A percentile compares a stretch with the other conserved stretches of the same genome.
Conservation (phyloP, 2,329 filamentous ascomycete species). For the Trichoderma endophyticum region DNA sequence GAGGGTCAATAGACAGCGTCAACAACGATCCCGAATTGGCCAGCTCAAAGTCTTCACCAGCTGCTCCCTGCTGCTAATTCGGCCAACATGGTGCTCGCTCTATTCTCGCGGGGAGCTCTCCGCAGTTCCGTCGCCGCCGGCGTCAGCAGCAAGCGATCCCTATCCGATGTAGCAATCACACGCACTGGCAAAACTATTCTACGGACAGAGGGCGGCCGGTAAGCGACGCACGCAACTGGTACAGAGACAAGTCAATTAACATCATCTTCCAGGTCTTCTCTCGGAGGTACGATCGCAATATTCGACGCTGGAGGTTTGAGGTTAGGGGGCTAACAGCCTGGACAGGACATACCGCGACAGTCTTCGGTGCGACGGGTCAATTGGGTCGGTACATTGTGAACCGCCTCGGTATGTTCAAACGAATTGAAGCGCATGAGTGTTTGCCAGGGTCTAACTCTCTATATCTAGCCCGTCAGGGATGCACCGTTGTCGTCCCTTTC, state of each 20-base stretch:
- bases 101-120: slow-evolving; percentile 2
- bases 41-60: slow-evolving; percentile 4
- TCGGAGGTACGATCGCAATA: slow-evolving; percentile 65
- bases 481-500: slow-evolving; percentile 88
- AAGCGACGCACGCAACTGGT: slow-evolving; percentile 37
- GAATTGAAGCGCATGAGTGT: neutral
- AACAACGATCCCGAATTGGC: slow-evolving; percentile 7
- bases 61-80: neutral
- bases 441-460: slow-evolving; percentile 24
- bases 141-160: slow-evolving; percentile 44
- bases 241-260: slow-evolving; percentile 28
- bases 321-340: slow-evolving; percentile 27
- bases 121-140: slow-evolving; percentile 24
- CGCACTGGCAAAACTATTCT: slow-evolving; percentile 95
- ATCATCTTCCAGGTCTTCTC: slow-evolving; percentile 63
- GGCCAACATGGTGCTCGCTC: slow-evolving; percentile 4
- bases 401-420: slow-evolving; percentile 63
- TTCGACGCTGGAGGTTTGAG: neutral
- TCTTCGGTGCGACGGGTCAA: slow-evolving; percentile 96
- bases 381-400: slow-evolving; percentile 97
- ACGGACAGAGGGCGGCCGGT: slow-evolving; percentile 86
- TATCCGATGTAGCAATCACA: slow-evolving; percentile 88
- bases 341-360: slow-evolving; percentile 88
- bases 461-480: slow-evolving; percentile 76
- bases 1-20: neutral